A percentile compares a stretch with the other conserved stretches of the same genome.
Evolutionary conservation across 78 protist genomes (phyloP).

Genomic region (Chrysochromulina parva): DNA sequence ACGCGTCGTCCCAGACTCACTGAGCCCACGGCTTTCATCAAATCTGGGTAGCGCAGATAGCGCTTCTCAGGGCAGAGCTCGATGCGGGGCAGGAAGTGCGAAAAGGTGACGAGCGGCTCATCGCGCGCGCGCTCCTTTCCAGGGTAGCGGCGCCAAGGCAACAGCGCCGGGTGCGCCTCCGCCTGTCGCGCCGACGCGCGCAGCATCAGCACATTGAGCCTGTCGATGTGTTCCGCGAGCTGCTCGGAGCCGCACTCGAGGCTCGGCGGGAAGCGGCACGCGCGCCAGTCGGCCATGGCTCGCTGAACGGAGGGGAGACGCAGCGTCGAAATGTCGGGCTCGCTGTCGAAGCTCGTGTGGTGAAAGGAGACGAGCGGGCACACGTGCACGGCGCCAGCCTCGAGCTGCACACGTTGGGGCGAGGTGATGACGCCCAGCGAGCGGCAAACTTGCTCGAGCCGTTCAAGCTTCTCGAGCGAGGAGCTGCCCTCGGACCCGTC

Average conservation of each 20-base stretch:
- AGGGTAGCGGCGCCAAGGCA: not conserved
- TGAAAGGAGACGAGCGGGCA: conserved; percentile 22
- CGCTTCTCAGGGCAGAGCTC: not conserved
- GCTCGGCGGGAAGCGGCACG: too few relatives aligned
- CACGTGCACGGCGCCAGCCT: not conserved
- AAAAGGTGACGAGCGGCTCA: not conserved
- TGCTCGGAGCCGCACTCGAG: too few relatives aligned
- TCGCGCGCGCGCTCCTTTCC: not conserved
- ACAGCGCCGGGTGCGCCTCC: not conserved
- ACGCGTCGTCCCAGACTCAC: not conserved
- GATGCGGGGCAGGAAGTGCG: conserved; percentile 23
- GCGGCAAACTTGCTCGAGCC: not conserved
- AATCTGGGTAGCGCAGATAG: not conserved
- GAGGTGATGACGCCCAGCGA: not conserved
- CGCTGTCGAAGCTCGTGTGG: not conserved
- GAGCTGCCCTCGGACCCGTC: not conserved
- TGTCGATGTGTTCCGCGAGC: too few relatives aligned
- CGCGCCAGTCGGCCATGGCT: too few relatives aligned
- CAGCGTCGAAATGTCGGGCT: not conserved
- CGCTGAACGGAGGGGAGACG: not conserved
- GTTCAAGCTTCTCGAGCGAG: not conserved
- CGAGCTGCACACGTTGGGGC: not conserved
- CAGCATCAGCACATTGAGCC: not conserved
- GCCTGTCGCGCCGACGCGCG: not conserved
- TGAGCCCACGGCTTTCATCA: not conserved